Conservation (phyloP, 805 yeast genomes). For the Pichia manshurica region DNA sequence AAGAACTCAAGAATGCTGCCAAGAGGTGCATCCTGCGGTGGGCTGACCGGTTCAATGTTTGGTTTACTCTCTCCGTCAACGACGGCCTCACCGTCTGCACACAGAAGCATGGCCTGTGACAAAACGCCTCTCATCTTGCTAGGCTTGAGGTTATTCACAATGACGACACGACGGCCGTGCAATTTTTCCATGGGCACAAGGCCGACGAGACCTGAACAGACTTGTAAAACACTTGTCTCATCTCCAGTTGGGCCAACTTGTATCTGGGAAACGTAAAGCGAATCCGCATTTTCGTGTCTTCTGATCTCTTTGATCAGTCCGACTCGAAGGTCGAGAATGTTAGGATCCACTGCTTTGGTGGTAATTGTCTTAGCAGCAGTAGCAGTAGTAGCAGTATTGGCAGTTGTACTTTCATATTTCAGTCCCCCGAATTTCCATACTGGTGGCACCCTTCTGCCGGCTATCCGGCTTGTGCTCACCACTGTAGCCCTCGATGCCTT, state of each 20-base stretch:
- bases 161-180: conserved; percentile 39
- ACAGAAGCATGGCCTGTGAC: conserved; percentile 63
- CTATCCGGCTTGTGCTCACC: no score
- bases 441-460: no score
- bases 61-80: neutral
- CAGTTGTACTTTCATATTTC: conserved; percentile 8
- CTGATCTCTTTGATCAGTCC: conserved; percentile 44
- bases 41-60: conserved; percentile 41
- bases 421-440: neutral
- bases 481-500: no score
- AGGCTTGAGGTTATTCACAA: conserved; percentile 54
- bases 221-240: conserved; percentile 28
- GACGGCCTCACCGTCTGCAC: conserved; percentile 35
- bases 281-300: conserved; percentile 53
- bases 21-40: conserved; percentile 34
- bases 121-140: conserved; percentile 56
- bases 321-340: conserved; percentile 31
- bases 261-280: conserved; percentile 51
- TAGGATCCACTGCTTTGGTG: conserved; percentile 18
- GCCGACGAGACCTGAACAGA: conserved; percentile 56
- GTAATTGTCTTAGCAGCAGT: no score
- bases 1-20: conserved; percentile 27
- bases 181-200: conserved; percentile 36
- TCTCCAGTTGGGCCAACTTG: conserved; percentile 19
- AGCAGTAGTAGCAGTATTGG: neutral